These are phyloP conservation scores for Epichloe aotearoae DNA, from an alignment of 2,329 filamentous ascomycete species.

Conservation along the genomic window DNA sequence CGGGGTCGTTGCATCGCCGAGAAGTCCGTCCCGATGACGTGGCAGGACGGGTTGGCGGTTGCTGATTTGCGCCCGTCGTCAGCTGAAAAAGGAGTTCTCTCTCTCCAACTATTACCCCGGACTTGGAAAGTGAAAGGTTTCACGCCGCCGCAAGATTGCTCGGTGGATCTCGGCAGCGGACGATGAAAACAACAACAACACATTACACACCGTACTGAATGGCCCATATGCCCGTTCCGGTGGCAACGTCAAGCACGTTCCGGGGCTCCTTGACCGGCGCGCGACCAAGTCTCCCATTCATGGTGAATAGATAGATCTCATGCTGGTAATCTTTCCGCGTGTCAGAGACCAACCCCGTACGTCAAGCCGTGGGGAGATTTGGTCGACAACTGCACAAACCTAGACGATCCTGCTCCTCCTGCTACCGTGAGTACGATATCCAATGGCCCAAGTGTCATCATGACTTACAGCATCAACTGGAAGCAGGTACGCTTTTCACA, in stretches of 20 bases:
- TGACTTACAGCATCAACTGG: not conserved
- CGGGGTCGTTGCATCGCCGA: not conserved
- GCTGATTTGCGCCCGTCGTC: conserved; percentile 12
- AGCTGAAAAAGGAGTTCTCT: too few species aligned
- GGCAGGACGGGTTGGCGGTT: conserved; percentile 24
- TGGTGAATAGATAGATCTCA: conserved; percentile 21
- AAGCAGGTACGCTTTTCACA: not conserved
- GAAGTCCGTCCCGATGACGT: conserved; percentile 30
- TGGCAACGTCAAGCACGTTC: conserved; percentile 35
- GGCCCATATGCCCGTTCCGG: conserved; percentile 39
- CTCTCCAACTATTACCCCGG: too few species aligned
- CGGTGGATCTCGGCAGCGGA: too few species aligned
- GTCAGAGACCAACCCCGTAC: too few species aligned
- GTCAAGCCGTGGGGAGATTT: too few species aligned
- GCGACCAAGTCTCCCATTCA: conserved; percentile 28
- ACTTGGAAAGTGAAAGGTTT: too few species aligned
- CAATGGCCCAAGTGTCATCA: not conserved
- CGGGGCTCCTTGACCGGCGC: conserved; percentile 28
- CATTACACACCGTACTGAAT: conserved; percentile 26
- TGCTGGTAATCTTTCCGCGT: conserved; percentile 21
- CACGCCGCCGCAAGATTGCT: too few species aligned
- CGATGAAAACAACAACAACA: too few species aligned
- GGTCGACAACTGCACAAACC: conserved; percentile 5
- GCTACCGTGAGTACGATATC: not conserved
- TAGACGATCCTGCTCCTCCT: conserved; percentile 12